Percentiles rank a stretch among this genome's conserved stretches.
Conservation (phyloP, 805 yeast genomes). For the Tetrapisispora namnaoensis region DNA sequence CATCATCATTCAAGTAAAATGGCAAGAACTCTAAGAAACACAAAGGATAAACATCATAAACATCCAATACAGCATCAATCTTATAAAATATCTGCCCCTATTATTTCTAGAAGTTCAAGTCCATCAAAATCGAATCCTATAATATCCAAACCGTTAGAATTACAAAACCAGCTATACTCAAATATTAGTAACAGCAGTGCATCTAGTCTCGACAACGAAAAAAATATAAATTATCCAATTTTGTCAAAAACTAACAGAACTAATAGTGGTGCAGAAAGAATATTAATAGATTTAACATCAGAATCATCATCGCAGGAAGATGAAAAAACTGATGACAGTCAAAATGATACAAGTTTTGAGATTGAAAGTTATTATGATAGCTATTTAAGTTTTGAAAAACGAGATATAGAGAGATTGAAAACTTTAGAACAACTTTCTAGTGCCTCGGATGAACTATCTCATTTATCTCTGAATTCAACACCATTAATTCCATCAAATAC, state of each 20-base stretch:
- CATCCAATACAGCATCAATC: background rate
- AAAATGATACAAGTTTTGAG: constrained; percentile 9
- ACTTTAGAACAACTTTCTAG: constrained; percentile 11
- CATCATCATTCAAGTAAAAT: constrained; percentile 14
- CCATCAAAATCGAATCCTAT: constrained; percentile 15
- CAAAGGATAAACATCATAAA: background rate
- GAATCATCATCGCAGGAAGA: constrained; percentile 1
- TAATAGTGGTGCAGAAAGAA: background rate
- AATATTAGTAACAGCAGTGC: constrained; percentile 1
- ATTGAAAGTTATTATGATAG: constrained; percentile 17
- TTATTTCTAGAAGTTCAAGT: background rate
- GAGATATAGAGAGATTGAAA: constrained; percentile 10
- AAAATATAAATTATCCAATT: background rate
- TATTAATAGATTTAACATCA: background rate
- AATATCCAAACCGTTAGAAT: constrained; percentile 21
- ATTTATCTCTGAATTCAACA: constrained; percentile 1
- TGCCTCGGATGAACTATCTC: background rate
- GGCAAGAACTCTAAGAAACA: constrained; percentile 29
- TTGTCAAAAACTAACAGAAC: background rate
- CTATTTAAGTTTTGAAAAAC: constrained; percentile 12
- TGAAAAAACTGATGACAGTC: background rate
- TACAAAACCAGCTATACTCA: background rate
- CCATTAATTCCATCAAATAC: constrained; percentile 1
- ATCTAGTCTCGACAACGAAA: background rate
- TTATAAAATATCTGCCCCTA: background rate